These are phyloP conservation scores for Aaosphaeria pasadenensis DNA, from an alignment of 2,329 filamentous ascomycete genomes.

Conservation along the genomic window DNA sequence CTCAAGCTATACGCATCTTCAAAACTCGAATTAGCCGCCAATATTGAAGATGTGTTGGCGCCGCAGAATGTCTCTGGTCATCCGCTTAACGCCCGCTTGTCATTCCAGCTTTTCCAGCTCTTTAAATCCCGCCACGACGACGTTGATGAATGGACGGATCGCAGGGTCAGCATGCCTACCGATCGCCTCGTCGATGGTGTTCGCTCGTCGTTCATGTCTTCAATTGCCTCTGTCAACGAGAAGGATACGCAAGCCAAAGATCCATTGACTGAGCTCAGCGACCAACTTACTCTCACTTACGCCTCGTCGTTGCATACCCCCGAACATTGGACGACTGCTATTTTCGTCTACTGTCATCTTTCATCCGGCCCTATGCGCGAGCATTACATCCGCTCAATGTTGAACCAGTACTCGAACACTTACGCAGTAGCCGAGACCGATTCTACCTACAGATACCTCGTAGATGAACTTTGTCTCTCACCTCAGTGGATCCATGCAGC, in stretches of 20 bases:
- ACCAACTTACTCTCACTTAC: conserved; percentile 56
- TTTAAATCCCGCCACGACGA: conserved; percentile 35
- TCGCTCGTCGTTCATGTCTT: conserved; percentile 26
- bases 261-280: conserved; percentile 54
- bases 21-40: conserved; percentile 39
- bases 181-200: conserved; percentile 15
- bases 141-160: conserved; percentile 18
- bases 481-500: conserved; percentile 81
- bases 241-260: conserved; percentile 52
- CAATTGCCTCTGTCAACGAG: conserved; percentile 17
- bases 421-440: conserved; percentile 59
- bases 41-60: conserved; percentile 67
- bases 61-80: conserved; percentile 75
- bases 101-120: conserved; percentile 77
- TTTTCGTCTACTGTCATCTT: conserved; percentile 79
- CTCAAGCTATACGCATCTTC: conserved; percentile 74
- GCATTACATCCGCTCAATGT: conserved; percentile 68
- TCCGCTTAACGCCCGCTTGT: conserved; percentile 70
- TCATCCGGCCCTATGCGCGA: conserved; percentile 60
- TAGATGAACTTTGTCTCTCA: conserved; percentile 67
- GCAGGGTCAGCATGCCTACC: conserved; percentile 30
- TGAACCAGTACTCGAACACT: conserved; percentile 57
- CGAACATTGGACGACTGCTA: conserved; percentile 47
- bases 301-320: conserved; percentile 33
- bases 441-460: conserved; percentile 58